Evolutionary conservation across 495 filamentous ascomycete genomes (phyloP).

Genomic region (Ramalina intermedia): DNA sequence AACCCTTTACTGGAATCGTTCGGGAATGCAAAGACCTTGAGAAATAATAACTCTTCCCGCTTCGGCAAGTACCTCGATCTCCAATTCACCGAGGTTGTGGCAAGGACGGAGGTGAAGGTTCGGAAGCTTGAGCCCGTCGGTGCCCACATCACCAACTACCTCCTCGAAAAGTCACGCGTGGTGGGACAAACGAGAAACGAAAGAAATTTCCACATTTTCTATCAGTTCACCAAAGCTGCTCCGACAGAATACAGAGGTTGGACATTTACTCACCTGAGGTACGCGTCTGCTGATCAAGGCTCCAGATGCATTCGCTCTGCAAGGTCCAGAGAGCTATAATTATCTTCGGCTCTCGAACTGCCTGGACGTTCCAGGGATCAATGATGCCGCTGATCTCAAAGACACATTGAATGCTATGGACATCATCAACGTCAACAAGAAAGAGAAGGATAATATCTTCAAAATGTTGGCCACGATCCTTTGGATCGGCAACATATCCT

Average conservation of each 20-base stretch:
- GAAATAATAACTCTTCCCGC: slow-evolving; percentile 97
- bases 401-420: slow-evolving; percentile 92
- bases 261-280: not conserved
- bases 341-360: slow-evolving; percentile 94
- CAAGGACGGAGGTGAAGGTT: slow-evolving; percentile 10
- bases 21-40: slow-evolving; percentile 91
- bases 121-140: slow-evolving; percentile 67
- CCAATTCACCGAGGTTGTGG: slow-evolving; percentile 58
- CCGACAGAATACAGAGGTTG: slow-evolving; percentile 65
- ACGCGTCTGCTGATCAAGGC: not conserved
- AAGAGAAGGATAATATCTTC: slow-evolving; percentile 91
- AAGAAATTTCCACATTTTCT: slow-evolving; percentile 98
- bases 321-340: slow-evolving; percentile 52
- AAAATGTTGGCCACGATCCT: slow-evolving; percentile 85
- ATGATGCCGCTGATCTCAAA: slow-evolving; percentile 78
- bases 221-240: slow-evolving; percentile 94
- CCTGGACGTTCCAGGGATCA: slow-evolving; percentile 81
- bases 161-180: slow-evolving; percentile 89
- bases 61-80: slow-evolving; percentile 98
- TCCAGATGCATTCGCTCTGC: slow-evolving; percentile 6
- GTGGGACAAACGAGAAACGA: slow-evolving; percentile 93
- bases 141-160: slow-evolving; percentile 95
- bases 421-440: slow-evolving; percentile 47
- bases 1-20: slow-evolving; percentile 97
- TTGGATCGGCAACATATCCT: slow-evolving; percentile 90